These are phyloP conservation scores for Trypanosoma conorhini DNA, from an alignment of 208 protist genomes.

Conservation along the genomic window DNA sequence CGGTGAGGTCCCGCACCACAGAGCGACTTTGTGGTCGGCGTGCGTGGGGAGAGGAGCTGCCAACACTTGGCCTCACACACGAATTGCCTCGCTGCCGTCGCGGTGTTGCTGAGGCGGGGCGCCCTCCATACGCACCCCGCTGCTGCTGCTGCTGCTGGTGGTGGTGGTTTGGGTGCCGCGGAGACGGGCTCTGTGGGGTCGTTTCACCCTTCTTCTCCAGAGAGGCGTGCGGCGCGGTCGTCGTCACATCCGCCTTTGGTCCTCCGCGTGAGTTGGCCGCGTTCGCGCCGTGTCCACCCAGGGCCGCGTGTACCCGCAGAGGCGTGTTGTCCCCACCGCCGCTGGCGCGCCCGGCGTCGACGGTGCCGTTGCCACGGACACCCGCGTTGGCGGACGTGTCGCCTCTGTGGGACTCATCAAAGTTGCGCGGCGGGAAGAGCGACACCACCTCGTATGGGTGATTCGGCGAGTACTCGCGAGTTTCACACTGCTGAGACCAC, in stretches of 20 bases:
- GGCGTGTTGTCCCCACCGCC: not conserved
- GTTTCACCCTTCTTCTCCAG: not conserved
- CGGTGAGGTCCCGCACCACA: not conserved
- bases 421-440: not conserved
- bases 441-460: conserved; percentile 15
- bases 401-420: not conserved
- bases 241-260: not conserved
- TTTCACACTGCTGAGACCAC: not conserved
- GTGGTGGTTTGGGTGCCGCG: not conserved
- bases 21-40: not conserved
- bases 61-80: not conserved
- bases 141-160: not conserved
- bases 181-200: not conserved
- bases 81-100: not conserved
- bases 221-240: not conserved
- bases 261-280: not conserved
- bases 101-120: not conserved
- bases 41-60: not conserved
- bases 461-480: not conserved
- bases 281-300: not conserved
- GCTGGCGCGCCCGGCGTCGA: not conserved
- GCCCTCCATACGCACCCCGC: not conserved
- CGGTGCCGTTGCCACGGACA: not conserved
- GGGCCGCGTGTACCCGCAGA: not conserved
- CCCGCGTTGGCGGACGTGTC: not conserved